A percentile compares a stretch with the other conserved stretches of the same genome.
Evolutionary conservation across 129 eudicot genomes (phyloP).

Genomic region (Escallonia herrerae): DNA sequence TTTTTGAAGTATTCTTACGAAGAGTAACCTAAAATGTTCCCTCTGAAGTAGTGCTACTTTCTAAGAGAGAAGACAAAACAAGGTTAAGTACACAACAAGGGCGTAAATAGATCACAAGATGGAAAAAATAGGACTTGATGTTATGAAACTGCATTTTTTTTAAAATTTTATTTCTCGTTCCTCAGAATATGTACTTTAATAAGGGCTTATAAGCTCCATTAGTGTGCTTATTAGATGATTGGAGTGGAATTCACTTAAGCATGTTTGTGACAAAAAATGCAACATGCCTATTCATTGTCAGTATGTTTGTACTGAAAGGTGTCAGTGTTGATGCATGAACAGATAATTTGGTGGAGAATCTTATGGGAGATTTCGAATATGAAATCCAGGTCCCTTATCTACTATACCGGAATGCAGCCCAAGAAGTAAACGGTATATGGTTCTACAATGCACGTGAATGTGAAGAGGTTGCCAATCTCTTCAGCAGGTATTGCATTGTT

Average conservation of each 20-base stretch:
- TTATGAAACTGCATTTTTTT: too few relatives aligned
- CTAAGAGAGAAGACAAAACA: too few relatives aligned
- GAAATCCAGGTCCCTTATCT: slow-evolving; percentile 85
- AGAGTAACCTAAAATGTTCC: too few relatives aligned
- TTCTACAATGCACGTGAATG: slow-evolving; percentile 78
- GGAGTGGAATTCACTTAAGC: background rate
- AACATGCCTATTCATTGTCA: background rate
- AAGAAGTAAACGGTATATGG: slow-evolving; percentile 87
- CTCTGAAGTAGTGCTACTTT: too few relatives aligned
- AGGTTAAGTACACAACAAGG: too few relatives aligned
- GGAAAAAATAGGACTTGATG: too few relatives aligned
- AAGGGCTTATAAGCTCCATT: background rate
- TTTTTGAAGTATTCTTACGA: too few relatives aligned
- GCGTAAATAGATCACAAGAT: too few relatives aligned
- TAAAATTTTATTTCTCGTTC: too few relatives aligned
- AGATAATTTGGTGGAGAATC: slow-evolving; percentile 90
- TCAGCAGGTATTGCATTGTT: slow-evolving; percentile 46
- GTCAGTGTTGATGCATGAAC: slow-evolving; percentile 3
- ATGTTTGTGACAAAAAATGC: background rate
- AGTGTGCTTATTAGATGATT: background rate
- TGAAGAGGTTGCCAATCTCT: slow-evolving; percentile 85
- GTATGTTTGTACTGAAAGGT: too few relatives aligned
- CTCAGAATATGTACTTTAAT: background rate
- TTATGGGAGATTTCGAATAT: slow-evolving; percentile 80
- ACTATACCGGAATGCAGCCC: slow-evolving; percentile 75